Base-by-base conservation (phyloP, 2,329 filamentous ascomycete genomes). In the Pseudogymnoascus sp. region DNA sequence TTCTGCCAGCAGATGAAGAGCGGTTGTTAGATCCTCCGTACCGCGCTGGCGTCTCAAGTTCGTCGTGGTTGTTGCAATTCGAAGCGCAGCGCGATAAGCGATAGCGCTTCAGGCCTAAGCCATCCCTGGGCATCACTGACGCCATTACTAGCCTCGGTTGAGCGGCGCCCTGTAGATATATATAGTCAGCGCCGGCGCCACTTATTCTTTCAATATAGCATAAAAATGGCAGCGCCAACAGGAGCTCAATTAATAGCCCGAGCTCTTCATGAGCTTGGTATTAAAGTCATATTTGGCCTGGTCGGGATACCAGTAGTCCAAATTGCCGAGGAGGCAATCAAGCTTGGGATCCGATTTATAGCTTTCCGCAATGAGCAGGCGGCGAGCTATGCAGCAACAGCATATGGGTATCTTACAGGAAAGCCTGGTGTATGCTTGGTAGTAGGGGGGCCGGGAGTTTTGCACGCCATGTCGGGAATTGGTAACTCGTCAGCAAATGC, bases 281-380 rank as follows among this genome's bases (percentile, higher is more conserved):
- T 70, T 9, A 67, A 66, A 37, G 66, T 70, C 1, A 70, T 71
- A 57, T 71, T 70, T 61, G 67, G 67, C 9, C 63, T 70, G 5
- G 66, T 71, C 7, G 67, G 69, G 57, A 69, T 70, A 9, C 80
- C 80, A 8, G 77, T 83, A 6, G 78, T 81, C 28, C 79, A 83
- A 61, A 81, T 84, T 38, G 81, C 79, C 20, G 80, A 84, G 69
- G 77, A 82, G 70, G 79, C 77, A 58, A 79, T 83, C 67, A 77
- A 79, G 59, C 70, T 82, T 41, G 81, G 81, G 1, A 82, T 84
- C 63, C 76, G 79, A 30, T 84, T 83, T 69, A 78, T 84, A 59
- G 80, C 77, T 25, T 84, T 83, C 65, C 73, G 81, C 30, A 84
- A 84, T 64, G 81, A 85, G 65, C 81, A 85, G 69, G 79, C 81